Conservation (phyloP, 2,329 filamentous ascomycete genomes). For the Emericellopsis atlantica region DNA sequence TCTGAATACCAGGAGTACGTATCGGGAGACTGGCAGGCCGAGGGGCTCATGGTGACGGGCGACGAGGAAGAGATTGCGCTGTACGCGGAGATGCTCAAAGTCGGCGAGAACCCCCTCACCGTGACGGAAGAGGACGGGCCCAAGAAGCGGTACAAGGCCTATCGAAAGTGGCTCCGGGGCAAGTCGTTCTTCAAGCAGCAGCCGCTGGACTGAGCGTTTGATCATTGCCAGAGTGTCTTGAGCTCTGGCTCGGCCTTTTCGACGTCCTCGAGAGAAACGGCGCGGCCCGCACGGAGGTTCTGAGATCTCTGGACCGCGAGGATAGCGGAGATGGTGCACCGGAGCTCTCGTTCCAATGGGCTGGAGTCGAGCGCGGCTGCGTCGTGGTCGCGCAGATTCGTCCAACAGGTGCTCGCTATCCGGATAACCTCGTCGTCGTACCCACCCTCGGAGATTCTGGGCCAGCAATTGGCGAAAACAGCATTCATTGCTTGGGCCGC, state of each 20-base stretch:
- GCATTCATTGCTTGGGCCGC: slow-evolving; percentile 40
- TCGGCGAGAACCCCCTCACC: slow-evolving; percentile 73
- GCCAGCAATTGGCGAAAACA: slow-evolving; percentile 55
- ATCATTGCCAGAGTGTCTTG: slow-evolving; percentile 2
- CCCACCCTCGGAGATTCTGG: slow-evolving; percentile 40
- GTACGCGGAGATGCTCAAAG: slow-evolving; percentile 64
- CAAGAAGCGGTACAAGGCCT: slow-evolving; percentile 96
- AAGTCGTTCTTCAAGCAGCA: slow-evolving; percentile 96
- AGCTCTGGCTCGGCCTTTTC: slow-evolving; percentile 9
- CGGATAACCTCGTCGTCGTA: slow-evolving; percentile 54
- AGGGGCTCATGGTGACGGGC: slow-evolving; percentile 41
- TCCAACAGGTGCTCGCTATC: slow-evolving; percentile 50
- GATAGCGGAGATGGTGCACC: no score
- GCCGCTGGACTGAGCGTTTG: slow-evolving; percentile 38
- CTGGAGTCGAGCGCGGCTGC: no score
- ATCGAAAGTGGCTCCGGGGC: slow-evolving; percentile 84
- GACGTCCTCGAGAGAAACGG: background rate
- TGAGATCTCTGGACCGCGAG: no score
- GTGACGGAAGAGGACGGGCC: slow-evolving; percentile 75
- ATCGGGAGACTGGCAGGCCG: slow-evolving; percentile 51
- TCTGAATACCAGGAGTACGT: slow-evolving; percentile 74
- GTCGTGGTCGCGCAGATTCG: slow-evolving; percentile 32
- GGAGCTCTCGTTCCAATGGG: no score
- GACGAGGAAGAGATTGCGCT: slow-evolving; percentile 31
- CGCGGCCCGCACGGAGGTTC: no score